Evolutionary conservation across 1,284 basidiomycete species (phyloP).

Genomic region (Rhodofomes roseus): DNA sequence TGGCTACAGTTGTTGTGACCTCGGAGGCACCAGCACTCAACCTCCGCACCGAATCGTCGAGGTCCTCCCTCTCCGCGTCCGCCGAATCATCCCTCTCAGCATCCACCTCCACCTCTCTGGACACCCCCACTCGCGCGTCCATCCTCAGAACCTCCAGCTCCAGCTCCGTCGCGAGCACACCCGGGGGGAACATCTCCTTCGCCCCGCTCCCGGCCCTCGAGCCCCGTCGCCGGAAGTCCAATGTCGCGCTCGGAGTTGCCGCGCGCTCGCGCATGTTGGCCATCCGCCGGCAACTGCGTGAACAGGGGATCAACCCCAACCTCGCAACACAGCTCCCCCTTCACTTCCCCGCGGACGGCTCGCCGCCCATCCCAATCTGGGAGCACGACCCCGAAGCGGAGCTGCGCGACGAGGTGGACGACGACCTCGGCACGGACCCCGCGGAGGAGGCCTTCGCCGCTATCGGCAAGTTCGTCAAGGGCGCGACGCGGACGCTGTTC

Average conservation of each 20-base stretch:
- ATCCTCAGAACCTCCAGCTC: slow-evolving; percentile 12
- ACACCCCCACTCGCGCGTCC: slow-evolving; percentile 1
- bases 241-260: slow-evolving; percentile 59
- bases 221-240: slow-evolving; percentile 50
- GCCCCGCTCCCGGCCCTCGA: slow-evolving; percentile 60
- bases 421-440: slow-evolving; percentile 15
- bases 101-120: slow-evolving; percentile 5
- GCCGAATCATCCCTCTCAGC: slow-evolving; percentile 7
- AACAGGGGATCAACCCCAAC: slow-evolving; percentile 14
- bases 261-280: slow-evolving; percentile 48
- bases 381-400: slow-evolving; percentile 7
- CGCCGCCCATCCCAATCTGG: slow-evolving; percentile 7
- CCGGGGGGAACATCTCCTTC: slow-evolving; percentile 45
- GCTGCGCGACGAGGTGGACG: slow-evolving; percentile 10
- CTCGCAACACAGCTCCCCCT: slow-evolving; percentile 7
- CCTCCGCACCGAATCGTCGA: slow-evolving; percentile 6
- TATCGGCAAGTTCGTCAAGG: slow-evolving; percentile 26
- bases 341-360: slow-evolving; percentile 11
- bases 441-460: slow-evolving; percentile 23
- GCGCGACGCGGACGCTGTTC: slow-evolving; percentile 24
- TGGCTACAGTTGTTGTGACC: background rate
- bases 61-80: slow-evolving; percentile 8
- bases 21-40: background rate
- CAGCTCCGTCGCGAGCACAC: slow-evolving; percentile 4
- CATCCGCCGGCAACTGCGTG: slow-evolving; percentile 25